Base-by-base conservation (phyloP, 2,329 filamentous ascomycete genomes). In the Teratosphaeriaceae sp. region DNA sequence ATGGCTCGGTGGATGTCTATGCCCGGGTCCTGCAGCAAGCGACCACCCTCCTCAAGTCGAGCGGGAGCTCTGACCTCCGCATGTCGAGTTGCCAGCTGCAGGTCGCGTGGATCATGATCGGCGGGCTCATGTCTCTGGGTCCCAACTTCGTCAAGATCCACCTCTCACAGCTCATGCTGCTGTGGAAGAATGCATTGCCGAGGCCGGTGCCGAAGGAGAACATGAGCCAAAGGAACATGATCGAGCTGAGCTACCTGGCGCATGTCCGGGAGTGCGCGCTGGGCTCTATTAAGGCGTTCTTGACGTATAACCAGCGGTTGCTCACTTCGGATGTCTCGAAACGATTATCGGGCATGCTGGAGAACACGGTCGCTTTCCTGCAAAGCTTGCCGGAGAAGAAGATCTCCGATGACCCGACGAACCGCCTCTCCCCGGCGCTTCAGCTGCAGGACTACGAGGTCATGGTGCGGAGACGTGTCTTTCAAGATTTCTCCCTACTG, bases 61-160 rank as follows among this genome's bases (percentile, higher is more conserved):
- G 88, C 62, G 83, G 88, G 35, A 87, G 88, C 59, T 92, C 88
- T 1, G 90, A 98, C 61, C 72, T 98, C 41, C 82, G 90, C 21
- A 81, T 92, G 26, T 94, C 92, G 5, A 87, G 87, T 56, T 95
- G 88, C 1, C 92, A 98, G 60, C 88, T 98, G 19, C 92, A 98
- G 61, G 89, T 98, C 2, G 92, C 92, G 4, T 98, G 92, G 90
- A 94, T 94, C 37, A 71, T 98, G 44, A 94, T 98, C 36, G 92
- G 94, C 27, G 92, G 94, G 0, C 70, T 98, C 42, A 97, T 97
- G 90, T 88, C 89, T 1, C 75, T 98, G 1, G 92, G 92, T 0
- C 90, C 92, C 3, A 97, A 95, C 63, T 98, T 98, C 63, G 90
- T 97, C 65, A 98, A 98, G 67, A 97, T 97, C 19, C 92, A 98